Base-by-base conservation (phyloP, 2,329 filamentous ascomycete species). In the Rhynchosporium graminicola region DNA sequence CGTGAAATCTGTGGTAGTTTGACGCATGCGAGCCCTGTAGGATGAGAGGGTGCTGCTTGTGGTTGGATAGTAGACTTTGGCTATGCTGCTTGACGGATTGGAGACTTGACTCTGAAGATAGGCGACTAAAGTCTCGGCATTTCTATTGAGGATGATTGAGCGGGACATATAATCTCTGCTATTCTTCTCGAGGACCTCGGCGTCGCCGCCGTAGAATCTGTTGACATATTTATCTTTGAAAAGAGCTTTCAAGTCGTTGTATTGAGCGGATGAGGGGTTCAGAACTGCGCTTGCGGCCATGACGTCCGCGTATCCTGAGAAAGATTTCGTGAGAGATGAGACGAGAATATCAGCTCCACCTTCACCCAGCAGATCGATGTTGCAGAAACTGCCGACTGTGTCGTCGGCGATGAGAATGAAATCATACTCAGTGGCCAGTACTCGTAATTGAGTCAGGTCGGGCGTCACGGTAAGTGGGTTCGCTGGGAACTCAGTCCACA, bases 241-340 rank as follows among this genome's bases (percentile, higher is more conserved):
- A 0, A 69, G 29, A 2, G 43, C n/a, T 56, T 73, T 73, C 9
- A 85, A 73, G 26, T 70, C 62, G 2, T 63, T 5, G 68, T 83
- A 79, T 59, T 77, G 73, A 2, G 70, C 65, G 0, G 79, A 81
- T 3, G 76, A 68, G 0, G 81, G 81, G 68, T 82, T 83, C 46
- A 85, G 74, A 46, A 80, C 76, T 20, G 78, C 67, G 57, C 78
- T 80, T n/a, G 80, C 83, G 40, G 75, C 82, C 75, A 86, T 80
- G 54, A 82, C 80, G 69, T 87, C 78, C 28, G 82, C 78, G 63
- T 80, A 80, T 15, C 85, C 85, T 63, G 76, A 83, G 69, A 87
- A 86, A 1, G 78, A 78, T 71, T 87, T 87, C n/a, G 83, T 86
- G 15, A 86, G 75, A 29, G 79, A 82, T 0, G 80, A 80, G 15